Percentiles rank a stretch among this genome's conserved stretches.
These are phyloP conservation scores for Botrytis pseudocinerea DNA, from an alignment of 2,329 filamentous ascomycete genomes.

Conservation along the genomic window DNA sequence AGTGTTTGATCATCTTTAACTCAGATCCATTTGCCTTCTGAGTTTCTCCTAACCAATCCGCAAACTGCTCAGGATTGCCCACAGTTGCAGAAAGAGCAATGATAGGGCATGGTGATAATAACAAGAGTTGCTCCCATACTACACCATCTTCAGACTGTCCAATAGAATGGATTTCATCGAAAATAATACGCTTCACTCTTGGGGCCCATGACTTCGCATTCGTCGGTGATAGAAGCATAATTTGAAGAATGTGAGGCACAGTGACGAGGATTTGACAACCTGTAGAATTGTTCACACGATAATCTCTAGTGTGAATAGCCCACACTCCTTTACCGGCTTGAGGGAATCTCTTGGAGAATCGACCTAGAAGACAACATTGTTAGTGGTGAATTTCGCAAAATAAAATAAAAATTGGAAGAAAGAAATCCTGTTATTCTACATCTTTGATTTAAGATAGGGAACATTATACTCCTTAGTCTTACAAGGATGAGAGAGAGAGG, in stretches of 20 bases:
- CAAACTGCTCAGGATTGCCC: slow-evolving; percentile 72
- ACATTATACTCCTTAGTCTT: not conserved
- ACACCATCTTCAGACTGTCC: slow-evolving; percentile 74
- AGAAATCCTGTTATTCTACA: not conserved
- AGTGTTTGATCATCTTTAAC: slow-evolving; percentile 67
- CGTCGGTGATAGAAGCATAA: slow-evolving; percentile 67
- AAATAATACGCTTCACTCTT: slow-evolving; percentile 73
- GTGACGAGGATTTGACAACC: slow-evolving; percentile 76
- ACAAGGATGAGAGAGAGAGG: not conserved
- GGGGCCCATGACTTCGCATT: slow-evolving; percentile 68
- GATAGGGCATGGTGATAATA: slow-evolving; percentile 74
- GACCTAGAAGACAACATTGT: slow-evolving; percentile 37
- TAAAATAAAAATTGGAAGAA: not conserved
- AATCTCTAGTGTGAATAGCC: slow-evolving; percentile 76
- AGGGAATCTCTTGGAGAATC: slow-evolving; percentile 64
- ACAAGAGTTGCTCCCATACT: slow-evolving; percentile 75
- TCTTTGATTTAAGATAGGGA: not conserved
- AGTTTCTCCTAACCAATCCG: slow-evolving; percentile 64
- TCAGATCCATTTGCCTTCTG: slow-evolving; percentile 64
- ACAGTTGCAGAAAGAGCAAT: slow-evolving; percentile 80
- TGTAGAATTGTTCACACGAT: slow-evolving; percentile 70
- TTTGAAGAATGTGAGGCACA: slow-evolving; percentile 76
- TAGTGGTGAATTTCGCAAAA: not conserved
- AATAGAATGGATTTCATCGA: slow-evolving; percentile 81
- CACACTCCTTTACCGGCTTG: slow-evolving; percentile 68